Evolutionary conservation across 192 early-diverging fungal species (phyloP).

Genomic region (Podila epicladia): DNA sequence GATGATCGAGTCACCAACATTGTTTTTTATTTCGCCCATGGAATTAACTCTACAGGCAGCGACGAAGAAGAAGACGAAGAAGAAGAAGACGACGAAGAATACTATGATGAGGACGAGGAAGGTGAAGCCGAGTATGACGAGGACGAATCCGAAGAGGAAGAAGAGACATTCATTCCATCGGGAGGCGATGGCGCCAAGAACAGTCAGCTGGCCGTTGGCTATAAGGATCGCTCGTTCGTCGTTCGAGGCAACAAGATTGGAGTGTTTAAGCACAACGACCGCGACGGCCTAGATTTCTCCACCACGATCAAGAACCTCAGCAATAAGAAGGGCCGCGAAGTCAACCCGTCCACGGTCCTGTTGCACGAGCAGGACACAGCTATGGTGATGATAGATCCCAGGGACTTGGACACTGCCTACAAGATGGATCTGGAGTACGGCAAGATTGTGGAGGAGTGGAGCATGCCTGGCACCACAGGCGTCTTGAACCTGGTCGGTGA

Average conservation of each 20-base stretch:
- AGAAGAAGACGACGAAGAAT: constrained; percentile 20
- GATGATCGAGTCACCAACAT: neutral
- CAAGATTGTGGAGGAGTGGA: constrained; percentile 95
- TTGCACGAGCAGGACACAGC: constrained; percentile 88
- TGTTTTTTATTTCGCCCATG: neutral
- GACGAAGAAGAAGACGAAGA: constrained; percentile 37
- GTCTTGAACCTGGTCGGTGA: constrained; percentile 74
- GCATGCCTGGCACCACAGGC: constrained; percentile 78
- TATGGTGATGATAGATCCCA: constrained; percentile 79
- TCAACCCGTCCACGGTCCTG: constrained; percentile 81
- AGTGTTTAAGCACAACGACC: constrained; percentile 83
- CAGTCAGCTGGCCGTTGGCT: constrained; percentile 84
- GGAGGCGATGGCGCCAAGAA: constrained; percentile 62
- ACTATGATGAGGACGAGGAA: constrained; percentile 33
- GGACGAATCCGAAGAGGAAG: constrained; percentile 55
- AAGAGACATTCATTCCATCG: constrained; percentile 40
- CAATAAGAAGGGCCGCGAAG: constrained; percentile 63
- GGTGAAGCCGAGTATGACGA: constrained; percentile 48
- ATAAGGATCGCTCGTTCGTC: constrained; percentile 91
- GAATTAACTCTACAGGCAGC: neutral
- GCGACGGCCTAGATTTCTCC: constrained; percentile 77
- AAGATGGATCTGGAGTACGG: constrained; percentile 93
- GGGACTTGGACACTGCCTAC: constrained; percentile 78
- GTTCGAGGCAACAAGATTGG: constrained; percentile 91
- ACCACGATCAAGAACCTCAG: constrained; percentile 84